A percentile compares a stretch with the other conserved stretches of the same genome.
These are phyloP conservation scores for Aspergillus terreus DNA, from an alignment of 2,329 filamentous ascomycete genomes.

Conservation along the genomic window DNA sequence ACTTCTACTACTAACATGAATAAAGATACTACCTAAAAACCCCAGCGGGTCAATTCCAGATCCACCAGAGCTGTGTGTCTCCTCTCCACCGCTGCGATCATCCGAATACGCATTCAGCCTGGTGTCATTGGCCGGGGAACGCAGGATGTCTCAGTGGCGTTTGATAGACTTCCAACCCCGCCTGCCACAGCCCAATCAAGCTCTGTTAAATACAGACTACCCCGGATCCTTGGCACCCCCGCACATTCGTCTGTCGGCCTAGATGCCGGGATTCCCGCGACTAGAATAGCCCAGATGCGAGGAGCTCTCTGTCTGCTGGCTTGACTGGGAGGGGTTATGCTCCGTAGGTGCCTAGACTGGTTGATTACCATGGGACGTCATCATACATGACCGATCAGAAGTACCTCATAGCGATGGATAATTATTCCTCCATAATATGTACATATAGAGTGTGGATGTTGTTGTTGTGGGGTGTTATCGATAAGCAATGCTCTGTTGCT, in stretches of 20 bases:
- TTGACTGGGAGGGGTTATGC: neutral
- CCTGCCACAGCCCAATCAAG: conserved; percentile 1
- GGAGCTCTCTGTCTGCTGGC: neutral
- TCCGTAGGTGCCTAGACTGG: neutral
- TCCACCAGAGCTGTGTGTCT: conserved; percentile 3
- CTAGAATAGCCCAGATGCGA: neutral
- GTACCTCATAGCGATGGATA: no score
- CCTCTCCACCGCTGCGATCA: neutral
- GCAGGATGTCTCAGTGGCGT: neutral
- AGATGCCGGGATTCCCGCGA: neutral
- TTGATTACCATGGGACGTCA: neutral
- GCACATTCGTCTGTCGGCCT: neutral
- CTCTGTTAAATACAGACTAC: neutral
- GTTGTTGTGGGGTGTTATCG: neutral
- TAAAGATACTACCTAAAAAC: no score
- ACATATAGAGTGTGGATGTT: neutral
- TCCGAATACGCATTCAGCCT: neutral
- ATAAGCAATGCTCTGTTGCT: neutral
- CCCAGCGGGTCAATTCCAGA: conserved; percentile 5
- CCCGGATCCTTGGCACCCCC: conserved; percentile 12
- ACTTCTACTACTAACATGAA: neutral
- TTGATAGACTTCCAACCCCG: conserved; percentile 7
- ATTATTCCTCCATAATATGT: neutral
- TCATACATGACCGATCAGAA: neutral
- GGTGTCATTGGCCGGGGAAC: conserved; percentile 2